Percentiles rank a stretch among this genome's conserved stretches.
Evolutionary conservation across 129 eudicot species (phyloP).

Genomic region (Escallonia herrerae): DNA sequence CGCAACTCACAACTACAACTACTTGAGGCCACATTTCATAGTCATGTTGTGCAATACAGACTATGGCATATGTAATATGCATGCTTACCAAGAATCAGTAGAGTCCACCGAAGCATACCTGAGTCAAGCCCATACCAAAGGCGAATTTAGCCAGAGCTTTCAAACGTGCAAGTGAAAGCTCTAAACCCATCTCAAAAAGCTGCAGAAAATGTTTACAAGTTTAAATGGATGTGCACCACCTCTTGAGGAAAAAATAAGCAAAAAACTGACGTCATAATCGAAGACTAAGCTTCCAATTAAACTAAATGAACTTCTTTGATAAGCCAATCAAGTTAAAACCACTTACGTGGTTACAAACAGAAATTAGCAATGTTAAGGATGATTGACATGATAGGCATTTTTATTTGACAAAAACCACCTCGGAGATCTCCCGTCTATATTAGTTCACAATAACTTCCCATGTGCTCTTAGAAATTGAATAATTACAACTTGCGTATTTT

Average conservation of each 20-base stretch:
- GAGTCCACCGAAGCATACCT: constrained; percentile 35
- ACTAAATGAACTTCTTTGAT: neutral
- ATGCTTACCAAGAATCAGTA: neutral
- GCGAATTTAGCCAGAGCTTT: constrained; percentile 97
- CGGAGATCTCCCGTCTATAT: neutral
- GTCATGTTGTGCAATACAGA: neutral
- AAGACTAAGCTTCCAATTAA: neutral
- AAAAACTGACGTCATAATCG: neutral
- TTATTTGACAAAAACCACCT: neutral
- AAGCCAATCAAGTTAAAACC: neutral
- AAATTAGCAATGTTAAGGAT: neutral
- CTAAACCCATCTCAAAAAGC: constrained; percentile 99
- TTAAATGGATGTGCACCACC: constrained; percentile 4
- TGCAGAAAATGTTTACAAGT: constrained; percentile 30
- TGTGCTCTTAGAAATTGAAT: neutral
- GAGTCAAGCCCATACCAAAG: constrained; percentile 91
- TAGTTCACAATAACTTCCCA: neutral
- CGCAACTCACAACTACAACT: neutral
- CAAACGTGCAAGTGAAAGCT: constrained; percentile 90
- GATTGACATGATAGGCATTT: neutral
- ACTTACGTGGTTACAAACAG: neutral
- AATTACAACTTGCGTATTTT: neutral
- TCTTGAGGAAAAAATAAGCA: neutral
- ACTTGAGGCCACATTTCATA: neutral
- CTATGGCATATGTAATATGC: neutral